phyloP scores from a whole-genome alignment of 2,329 filamentous ascomycete genomes.

The Cordyceps farinosa region DNA sequence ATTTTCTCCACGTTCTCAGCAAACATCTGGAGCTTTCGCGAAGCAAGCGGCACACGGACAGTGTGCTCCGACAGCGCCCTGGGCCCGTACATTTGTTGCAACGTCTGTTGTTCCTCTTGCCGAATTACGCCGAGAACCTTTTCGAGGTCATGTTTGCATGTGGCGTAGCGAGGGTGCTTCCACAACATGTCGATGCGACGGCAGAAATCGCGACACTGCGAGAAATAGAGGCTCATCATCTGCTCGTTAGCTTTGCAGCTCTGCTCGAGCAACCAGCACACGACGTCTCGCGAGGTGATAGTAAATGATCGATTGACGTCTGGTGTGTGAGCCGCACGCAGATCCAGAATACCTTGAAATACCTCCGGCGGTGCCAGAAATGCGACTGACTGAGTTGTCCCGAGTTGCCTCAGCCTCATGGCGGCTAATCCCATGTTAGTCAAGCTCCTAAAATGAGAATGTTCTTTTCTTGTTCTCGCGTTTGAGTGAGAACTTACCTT shows the following conservation, averaged over 20 bases:
- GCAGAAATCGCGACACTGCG: constrained; percentile 61
- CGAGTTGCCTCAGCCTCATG: constrained; percentile 61
- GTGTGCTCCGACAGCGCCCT: constrained; percentile 8
- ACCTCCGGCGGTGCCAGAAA: constrained; percentile 60
- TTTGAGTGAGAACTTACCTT: constrained; percentile 42
- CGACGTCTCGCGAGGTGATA: constrained; percentile 22
- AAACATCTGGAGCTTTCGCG: not conserved
- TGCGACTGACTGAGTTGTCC: constrained; percentile 50
- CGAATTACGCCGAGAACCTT: constrained; percentile 29
- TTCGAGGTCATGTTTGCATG: constrained; percentile 30
- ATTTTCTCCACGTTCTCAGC: not conserved
- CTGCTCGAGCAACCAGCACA: constrained; percentile 61
- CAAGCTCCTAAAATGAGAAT: not conserved
- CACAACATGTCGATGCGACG: constrained; percentile 48
- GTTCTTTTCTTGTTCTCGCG: too few relatives aligned
- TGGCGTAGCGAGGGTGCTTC: constrained; percentile 40
- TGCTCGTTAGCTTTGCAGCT: constrained; percentile 59
- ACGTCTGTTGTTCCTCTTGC: constrained; percentile 52
- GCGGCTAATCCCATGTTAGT: constrained; percentile 45
- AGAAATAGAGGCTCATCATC: constrained; percentile 53
- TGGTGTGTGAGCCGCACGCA: constrained; percentile 20
- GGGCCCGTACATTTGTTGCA: constrained; percentile 55
- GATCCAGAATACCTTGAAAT: constrained; percentile 55
- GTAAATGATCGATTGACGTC: not conserved
- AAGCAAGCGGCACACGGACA: not conserved